Conservation (phyloP, 2,329 filamentous ascomycete species). For the Aspergillus hortae region DNA sequence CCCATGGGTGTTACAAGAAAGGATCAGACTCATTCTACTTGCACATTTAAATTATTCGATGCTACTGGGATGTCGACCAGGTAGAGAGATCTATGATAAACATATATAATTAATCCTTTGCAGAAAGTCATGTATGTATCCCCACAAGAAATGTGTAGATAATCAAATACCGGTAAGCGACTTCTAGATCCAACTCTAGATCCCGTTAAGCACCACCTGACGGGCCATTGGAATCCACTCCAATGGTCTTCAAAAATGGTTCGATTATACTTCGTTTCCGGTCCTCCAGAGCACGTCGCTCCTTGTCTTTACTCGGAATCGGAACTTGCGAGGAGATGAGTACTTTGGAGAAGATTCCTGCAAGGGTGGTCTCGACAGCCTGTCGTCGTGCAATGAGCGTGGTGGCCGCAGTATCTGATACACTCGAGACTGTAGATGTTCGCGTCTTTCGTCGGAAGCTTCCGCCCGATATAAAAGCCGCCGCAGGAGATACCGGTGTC, state of each 20-base stretch:
- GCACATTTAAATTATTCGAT: too few species aligned
- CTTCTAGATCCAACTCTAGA: background rate
- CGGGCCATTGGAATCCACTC: conserved; percentile 32
- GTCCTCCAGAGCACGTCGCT: conserved; percentile 59
- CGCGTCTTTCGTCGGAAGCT: conserved; percentile 28
- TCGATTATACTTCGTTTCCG: conserved; percentile 66
- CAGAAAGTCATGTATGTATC: background rate
- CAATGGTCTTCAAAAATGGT: conserved; percentile 57
- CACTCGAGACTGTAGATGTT: conserved; percentile 22
- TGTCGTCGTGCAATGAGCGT: conserved; percentile 54
- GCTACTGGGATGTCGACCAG: too few species aligned
- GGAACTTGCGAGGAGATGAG: conserved; percentile 54
- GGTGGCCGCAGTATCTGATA: conserved; percentile 34
- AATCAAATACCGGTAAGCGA: background rate
- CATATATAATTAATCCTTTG: background rate
- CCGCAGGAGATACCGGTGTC: conserved; percentile 16
- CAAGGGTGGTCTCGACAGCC: conserved; percentile 59
- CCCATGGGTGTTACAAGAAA: too few species aligned
- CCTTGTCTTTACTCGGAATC: conserved; percentile 50
- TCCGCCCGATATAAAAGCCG: conserved; percentile 26
- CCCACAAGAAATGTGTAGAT: background rate
- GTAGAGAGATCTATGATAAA: background rate
- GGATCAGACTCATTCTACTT: background rate
- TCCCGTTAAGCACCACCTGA: conserved; percentile 24
- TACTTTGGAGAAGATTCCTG: conserved; percentile 61